These are phyloP conservation scores for Creolimax fragrantissima DNA, from an alignment of 78 protist species.

Conservation along the genomic window DNA sequence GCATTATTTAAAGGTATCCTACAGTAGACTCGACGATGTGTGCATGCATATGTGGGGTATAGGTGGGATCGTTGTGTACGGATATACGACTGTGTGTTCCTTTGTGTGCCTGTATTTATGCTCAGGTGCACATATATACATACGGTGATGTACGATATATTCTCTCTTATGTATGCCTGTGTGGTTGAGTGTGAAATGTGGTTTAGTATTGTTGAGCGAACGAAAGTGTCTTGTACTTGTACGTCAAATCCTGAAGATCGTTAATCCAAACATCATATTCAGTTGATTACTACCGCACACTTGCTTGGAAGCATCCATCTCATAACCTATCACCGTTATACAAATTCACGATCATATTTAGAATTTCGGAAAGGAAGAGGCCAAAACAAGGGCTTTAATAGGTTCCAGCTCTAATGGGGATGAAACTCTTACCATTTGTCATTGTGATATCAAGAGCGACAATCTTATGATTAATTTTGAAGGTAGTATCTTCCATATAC, in stretches of 20 bases:
- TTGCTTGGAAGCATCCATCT: no score
- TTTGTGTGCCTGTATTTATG: neutral
- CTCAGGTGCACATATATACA: neutral
- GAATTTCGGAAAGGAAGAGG: neutral
- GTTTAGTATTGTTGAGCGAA: no score
- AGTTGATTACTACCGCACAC: no score
- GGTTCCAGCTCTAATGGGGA: neutral
- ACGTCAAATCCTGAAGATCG: no score
- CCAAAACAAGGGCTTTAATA: neutral
- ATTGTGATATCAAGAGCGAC: slow-evolving; percentile 3
- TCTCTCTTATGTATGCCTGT: neutral
- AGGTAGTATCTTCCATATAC: neutral
- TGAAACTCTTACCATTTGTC: neutral
- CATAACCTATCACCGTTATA: no score
- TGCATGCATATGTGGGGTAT: neutral
- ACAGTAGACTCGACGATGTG: neutral
- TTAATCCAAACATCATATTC: no score
- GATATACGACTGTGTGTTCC: neutral
- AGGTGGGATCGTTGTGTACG: neutral
- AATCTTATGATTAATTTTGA: neutral
- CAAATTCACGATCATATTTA: no score
- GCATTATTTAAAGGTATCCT: neutral
- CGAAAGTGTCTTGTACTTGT: no score
- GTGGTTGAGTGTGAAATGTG: no score
- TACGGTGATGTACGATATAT: no score